Evolutionary conservation across 768 basidiomycete genomes (phyloP).

Genomic region (Crassisporium funariophilum): DNA sequence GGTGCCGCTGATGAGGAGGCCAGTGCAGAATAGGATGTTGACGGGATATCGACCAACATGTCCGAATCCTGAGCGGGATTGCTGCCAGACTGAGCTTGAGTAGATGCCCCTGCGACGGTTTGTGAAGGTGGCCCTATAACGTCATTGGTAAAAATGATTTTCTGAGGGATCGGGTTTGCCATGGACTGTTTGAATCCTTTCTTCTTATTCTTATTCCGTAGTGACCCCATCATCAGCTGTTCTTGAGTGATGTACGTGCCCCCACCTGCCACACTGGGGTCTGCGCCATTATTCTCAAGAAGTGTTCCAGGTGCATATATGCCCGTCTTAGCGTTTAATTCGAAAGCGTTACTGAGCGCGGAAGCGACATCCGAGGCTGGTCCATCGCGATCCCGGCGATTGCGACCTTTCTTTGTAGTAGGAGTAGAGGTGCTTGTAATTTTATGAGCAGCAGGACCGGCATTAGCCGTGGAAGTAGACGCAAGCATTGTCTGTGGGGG

Average conservation of each 20-base stretch:
- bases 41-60: neutral
- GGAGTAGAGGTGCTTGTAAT: too few species aligned
- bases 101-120: neutral
- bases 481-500: too few species aligned
- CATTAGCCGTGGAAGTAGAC: too few species aligned
- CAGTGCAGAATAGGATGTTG: too few species aligned
- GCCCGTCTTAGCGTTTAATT: constrained; percentile 6
- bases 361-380: constrained; percentile 12
- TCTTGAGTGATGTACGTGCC: constrained; percentile 17
- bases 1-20: too few species aligned
- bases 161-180: constrained; percentile 40
- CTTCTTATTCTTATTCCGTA: constrained; percentile 77
- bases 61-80: too few species aligned
- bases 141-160: constrained; percentile 51
- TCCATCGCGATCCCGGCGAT: constrained; percentile 3
- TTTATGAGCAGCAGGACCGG: too few species aligned
- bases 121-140: neutral
- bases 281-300: too few species aligned
- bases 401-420: neutral
- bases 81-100: too few species aligned
- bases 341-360: constrained; percentile 12
- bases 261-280: too few species aligned
- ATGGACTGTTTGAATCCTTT: constrained; percentile 64
- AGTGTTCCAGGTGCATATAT: too few species aligned
- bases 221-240: constrained; percentile 49